These are phyloP conservation scores for Emmonsia crescens DNA, from an alignment of 2,329 filamentous ascomycete genomes.

Conservation along the genomic window DNA sequence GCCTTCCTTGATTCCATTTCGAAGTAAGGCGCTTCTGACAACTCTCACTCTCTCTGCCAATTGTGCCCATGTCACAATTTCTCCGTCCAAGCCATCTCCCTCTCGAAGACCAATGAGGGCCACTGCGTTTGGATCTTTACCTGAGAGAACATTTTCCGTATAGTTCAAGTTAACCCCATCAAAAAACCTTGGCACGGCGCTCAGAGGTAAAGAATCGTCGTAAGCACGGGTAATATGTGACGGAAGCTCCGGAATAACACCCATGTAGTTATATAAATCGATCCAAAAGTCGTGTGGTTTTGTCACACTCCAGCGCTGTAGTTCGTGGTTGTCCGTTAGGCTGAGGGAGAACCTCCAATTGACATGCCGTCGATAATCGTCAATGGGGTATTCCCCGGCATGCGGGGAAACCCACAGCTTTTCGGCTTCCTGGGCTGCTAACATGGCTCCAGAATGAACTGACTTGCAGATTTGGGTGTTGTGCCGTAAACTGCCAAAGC, in stretches of 20 bases:
- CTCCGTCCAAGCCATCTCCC: slow-evolving; percentile 25
- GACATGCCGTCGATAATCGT: slow-evolving; percentile 12
- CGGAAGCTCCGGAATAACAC: slow-evolving; percentile 27
- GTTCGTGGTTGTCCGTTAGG: slow-evolving; percentile 22
- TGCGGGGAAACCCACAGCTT: slow-evolving; percentile 12
- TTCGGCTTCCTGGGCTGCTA: not conserved
- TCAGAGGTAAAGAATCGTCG: slow-evolving; percentile 27
- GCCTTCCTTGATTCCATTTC: slow-evolving; percentile 27
- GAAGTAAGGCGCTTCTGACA: slow-evolving; percentile 28
- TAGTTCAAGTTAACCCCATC: slow-evolving; percentile 29
- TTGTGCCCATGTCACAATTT: slow-evolving; percentile 31
- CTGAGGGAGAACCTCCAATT: slow-evolving; percentile 10
- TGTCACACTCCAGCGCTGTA: slow-evolving; percentile 31
- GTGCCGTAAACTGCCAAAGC: not conserved
- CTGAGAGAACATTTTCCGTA: slow-evolving; percentile 29
- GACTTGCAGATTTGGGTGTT: not conserved
- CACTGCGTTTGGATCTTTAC: slow-evolving; percentile 24
- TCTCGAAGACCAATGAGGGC: slow-evolving; percentile 34
- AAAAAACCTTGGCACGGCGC: slow-evolving; percentile 31
- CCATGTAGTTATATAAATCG: slow-evolving; percentile 31
- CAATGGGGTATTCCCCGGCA: slow-evolving; percentile 11
- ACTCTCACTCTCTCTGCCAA: slow-evolving; percentile 30
- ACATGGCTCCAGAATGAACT: not conserved
- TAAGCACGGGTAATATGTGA: slow-evolving; percentile 25
- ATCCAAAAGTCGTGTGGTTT: slow-evolving; percentile 36